Conservation (phyloP, 257 asterid species). For the Catharanthus roseus region DNA sequence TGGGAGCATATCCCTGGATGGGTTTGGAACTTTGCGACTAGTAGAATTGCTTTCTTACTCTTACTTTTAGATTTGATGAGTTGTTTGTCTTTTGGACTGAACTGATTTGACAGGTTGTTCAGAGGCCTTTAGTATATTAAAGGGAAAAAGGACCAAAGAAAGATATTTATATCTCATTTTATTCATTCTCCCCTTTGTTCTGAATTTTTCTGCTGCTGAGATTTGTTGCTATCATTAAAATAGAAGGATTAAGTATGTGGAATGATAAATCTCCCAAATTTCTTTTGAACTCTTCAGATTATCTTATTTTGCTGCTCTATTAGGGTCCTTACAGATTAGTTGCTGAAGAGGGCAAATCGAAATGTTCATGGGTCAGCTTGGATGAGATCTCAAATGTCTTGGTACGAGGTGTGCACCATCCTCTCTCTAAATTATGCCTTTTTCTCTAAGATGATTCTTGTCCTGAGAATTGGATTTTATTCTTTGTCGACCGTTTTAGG, state of each 20-base stretch:
- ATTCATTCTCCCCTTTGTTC: background rate
- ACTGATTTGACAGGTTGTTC: background rate
- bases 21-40: background rate
- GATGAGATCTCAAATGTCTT: slow-evolving; percentile 77
- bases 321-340: slow-evolving; percentile 98
- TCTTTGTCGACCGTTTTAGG: background rate
- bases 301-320: slow-evolving; percentile 28
- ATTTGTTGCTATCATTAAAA: background rate
- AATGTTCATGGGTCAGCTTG: slow-evolving; percentile 93
- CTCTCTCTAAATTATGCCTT: slow-evolving; percentile 2
- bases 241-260: background rate
- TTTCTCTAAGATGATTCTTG: background rate
- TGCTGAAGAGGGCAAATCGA: slow-evolving; percentile 94
- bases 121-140: background rate
- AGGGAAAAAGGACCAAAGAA: background rate
- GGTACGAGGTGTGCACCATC: slow-evolving; percentile 59
- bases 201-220: background rate
- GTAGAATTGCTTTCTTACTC: background rate
- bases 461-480: background rate
- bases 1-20: background rate
- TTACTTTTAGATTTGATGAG: background rate
- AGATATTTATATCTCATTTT: background rate
- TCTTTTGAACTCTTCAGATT: slow-evolving; percentile 9
- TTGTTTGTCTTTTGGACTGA: background rate
- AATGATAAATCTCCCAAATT: background rate